These are phyloP conservation scores for Fusarium buharicum DNA, from an alignment of 2,329 filamentous ascomycete genomes.

Conservation along the genomic window DNA sequence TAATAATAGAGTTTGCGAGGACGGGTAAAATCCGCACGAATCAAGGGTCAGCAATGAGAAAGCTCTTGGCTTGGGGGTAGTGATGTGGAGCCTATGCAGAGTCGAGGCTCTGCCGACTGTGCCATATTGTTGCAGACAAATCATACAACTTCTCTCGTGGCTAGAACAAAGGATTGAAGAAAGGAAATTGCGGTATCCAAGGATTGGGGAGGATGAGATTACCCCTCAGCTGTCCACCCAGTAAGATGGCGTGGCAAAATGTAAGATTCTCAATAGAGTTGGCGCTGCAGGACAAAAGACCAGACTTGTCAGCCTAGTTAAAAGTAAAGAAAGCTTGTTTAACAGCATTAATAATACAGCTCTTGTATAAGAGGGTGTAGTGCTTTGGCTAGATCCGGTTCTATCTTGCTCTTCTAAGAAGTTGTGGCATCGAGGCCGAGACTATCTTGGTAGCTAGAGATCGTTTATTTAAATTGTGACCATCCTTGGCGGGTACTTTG, in stretches of 20 bases:
- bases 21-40: slow-evolving; percentile 18
- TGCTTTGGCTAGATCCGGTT: neutral
- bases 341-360: no score
- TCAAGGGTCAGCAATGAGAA: neutral
- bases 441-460: no score
- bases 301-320: neutral
- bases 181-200: neutral
- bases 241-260: slow-evolving; percentile 2
- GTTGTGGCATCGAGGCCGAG: neutral
- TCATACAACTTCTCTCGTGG: slow-evolving; percentile 15
- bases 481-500: neutral
- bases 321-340: no score
- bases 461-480: neutral
- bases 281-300: slow-evolving; percentile 19
- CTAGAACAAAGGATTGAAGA: slow-evolving; percentile 4
- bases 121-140: slow-evolving; percentile 12
- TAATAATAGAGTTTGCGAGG: slow-evolving; percentile 22
- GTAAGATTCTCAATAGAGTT: slow-evolving; percentile 29
- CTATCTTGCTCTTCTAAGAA: neutral
- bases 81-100: slow-evolving; percentile 13
- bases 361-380: no score
- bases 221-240: neutral
- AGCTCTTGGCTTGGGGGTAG: neutral
- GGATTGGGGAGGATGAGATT: slow-evolving; percentile 2
- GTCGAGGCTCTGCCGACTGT: slow-evolving; percentile 10